These are phyloP conservation scores for Lepidium aucheri DNA, from an alignment of 345 rosid species.

Conservation along the genomic window DNA sequence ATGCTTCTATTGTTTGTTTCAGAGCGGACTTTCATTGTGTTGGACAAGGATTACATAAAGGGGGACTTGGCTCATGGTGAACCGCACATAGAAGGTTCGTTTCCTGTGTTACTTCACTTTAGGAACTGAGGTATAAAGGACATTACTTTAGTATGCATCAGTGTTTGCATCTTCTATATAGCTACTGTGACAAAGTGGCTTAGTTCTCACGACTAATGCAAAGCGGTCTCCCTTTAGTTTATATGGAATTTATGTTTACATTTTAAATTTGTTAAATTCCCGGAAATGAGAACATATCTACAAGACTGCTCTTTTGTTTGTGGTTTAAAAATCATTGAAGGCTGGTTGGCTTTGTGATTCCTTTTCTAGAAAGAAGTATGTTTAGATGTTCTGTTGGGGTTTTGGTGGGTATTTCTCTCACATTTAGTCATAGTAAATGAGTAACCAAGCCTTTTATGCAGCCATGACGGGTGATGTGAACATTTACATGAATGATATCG, in stretches of 20 bases:
- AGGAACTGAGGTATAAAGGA: not conserved
- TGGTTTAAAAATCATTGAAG: slow-evolving; percentile 6
- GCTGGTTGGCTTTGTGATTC: not conserved
- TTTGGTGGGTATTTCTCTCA: not conserved
- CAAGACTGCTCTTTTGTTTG: not conserved
- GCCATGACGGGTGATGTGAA: slow-evolving; percentile 95
- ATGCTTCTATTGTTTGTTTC: slow-evolving; percentile 16
- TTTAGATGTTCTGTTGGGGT: not conserved
- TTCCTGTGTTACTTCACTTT: not conserved
- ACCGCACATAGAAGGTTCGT: slow-evolving; percentile 66
- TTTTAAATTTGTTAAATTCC: not conserved
- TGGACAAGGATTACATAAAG: slow-evolving; percentile 58
- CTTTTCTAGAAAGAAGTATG: not conserved
- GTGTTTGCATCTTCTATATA: not conserved
- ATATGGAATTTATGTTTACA: not conserved
- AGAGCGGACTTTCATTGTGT: slow-evolving; percentile 84
- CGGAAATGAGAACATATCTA: not conserved
- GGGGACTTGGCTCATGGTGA: slow-evolving; percentile 54
- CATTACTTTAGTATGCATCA: not conserved
- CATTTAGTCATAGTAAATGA: not conserved
- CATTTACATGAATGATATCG: slow-evolving; percentile 87
- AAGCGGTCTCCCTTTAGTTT: not conserved
- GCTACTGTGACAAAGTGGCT: not conserved
- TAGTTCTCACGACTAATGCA: not conserved
- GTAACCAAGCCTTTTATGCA: slow-evolving; percentile 22